A percentile compares a stretch with the other conserved stretches of the same genome.
Conservation (phyloP, 2,329 filamentous ascomycete genomes). For the Colletotrichum eleusines region DNA sequence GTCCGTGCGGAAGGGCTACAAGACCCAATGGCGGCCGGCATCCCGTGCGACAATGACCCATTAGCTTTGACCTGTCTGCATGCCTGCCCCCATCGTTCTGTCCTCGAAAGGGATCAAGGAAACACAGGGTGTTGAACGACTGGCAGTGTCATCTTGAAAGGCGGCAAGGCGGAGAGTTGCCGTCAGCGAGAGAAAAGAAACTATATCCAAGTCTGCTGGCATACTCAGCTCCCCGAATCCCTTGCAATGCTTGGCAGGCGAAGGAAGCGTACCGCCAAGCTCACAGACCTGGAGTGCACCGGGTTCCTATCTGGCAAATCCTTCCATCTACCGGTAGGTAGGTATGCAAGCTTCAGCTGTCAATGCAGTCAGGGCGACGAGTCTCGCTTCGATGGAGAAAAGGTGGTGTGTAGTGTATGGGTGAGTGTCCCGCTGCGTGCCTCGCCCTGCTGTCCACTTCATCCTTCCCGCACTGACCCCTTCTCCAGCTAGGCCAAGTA, state of each 20-base stretch:
- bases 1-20: background rate
- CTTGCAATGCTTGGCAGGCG: slow-evolving; percentile 12
- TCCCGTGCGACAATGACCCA: background rate
- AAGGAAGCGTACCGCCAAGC: background rate
- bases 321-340: no score
- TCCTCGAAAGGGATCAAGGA: background rate
- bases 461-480: slow-evolving; percentile 20
- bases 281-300: slow-evolving; percentile 18
- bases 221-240: background rate
- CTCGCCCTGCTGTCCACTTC: background rate
- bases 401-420: background rate
- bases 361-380: slow-evolving; percentile 20
- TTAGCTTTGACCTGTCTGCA: background rate
- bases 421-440: background rate
- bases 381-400: slow-evolving; percentile 9
- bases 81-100: background rate
- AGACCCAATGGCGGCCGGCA: background rate
- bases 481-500: slow-evolving; percentile 2
- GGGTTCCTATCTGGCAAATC: slow-evolving; percentile 14
- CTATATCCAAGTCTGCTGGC: background rate
- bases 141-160: slow-evolving; percentile 1
- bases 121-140: background rate
- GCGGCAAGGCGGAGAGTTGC: background rate
- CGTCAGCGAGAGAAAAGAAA: background rate
- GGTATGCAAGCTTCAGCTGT: slow-evolving; percentile 22